phyloP scores from a whole-genome alignment of 139 green algal species.

The Chlamydomonas incerta region DNA sequence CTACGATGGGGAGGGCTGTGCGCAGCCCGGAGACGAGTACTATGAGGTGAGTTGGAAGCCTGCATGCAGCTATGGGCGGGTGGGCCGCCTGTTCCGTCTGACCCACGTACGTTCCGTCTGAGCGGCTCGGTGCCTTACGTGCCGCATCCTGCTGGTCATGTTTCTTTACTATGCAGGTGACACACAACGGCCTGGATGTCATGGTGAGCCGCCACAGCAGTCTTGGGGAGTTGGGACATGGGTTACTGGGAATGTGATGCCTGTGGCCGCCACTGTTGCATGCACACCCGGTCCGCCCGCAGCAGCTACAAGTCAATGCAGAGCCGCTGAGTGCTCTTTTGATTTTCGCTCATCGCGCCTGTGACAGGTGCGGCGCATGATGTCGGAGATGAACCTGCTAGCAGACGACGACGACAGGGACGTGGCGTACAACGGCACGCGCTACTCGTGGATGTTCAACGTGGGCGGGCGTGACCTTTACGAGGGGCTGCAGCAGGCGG shows the following conservation, averaged over 20 bases:
- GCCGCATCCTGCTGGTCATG: too few relatives aligned
- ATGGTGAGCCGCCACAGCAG: background rate
- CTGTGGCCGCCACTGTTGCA: too few relatives aligned
- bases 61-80: too few relatives aligned
- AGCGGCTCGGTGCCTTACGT: too few relatives aligned
- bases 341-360: too few relatives aligned
- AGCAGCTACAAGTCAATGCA: too few relatives aligned
- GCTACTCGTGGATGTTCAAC: background rate
- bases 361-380: conserved; percentile 14
- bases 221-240: too few relatives aligned
- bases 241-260: too few relatives aligned
- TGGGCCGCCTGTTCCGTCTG: too few relatives aligned
- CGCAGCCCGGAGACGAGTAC: background rate
- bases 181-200: background rate
- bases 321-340: too few relatives aligned
- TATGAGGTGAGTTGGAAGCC: background rate
- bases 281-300: too few relatives aligned
- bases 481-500: background rate
- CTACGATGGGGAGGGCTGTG: background rate
- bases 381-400: conserved; percentile 32
- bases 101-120: too few relatives aligned
- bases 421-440: conserved; percentile 2
- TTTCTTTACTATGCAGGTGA: conserved; percentile 1
- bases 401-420: conserved; percentile 4
- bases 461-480: background rate